phyloP scores from a whole-genome alignment of 495 filamentous ascomycete genomes.

The Letharia columbiana region DNA sequence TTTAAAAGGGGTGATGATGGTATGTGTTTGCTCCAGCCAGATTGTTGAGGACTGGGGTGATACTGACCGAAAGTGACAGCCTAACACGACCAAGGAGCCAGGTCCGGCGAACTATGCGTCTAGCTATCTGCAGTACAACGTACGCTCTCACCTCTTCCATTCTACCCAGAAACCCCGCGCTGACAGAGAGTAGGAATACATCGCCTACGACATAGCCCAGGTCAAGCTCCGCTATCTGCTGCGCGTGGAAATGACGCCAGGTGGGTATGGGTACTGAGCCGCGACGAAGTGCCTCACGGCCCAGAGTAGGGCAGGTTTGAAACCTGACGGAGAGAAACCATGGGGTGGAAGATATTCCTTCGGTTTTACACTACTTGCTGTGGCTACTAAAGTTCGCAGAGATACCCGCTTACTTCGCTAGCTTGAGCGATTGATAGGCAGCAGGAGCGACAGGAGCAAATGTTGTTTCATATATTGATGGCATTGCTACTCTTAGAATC shows the following conservation, averaged over 20 bases:
- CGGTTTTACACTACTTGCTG: not conserved
- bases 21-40: conserved; percentile 15
- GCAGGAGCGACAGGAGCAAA: not conserved
- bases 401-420: not conserved
- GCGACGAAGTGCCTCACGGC: not conserved
- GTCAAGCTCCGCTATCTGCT: conserved; percentile 71
- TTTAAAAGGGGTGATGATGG: conserved; percentile 59
- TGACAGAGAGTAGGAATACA: conserved; percentile 43
- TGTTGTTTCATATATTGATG: not conserved
- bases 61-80: conserved; percentile 7
- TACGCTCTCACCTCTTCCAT: not conserved
- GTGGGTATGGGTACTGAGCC: not conserved
- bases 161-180: not conserved
- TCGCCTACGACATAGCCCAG: conserved; percentile 70
- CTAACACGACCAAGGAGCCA: conserved; percentile 15
- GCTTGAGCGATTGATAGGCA: not conserved
- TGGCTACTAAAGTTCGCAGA: not conserved
- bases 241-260: conserved; percentile 36
- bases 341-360: not conserved
- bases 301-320: not conserved
- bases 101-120: conserved; percentile 16
- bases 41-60: not conserved
- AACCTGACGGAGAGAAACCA: not conserved
- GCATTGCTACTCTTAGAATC: not conserved
- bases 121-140: conserved; percentile 30